Evolutionary conservation across 2,329 filamentous ascomycete species (phyloP), one percentile per base, ranked within the genome.

Genomic region (Samsoniella hepiali): DNA sequence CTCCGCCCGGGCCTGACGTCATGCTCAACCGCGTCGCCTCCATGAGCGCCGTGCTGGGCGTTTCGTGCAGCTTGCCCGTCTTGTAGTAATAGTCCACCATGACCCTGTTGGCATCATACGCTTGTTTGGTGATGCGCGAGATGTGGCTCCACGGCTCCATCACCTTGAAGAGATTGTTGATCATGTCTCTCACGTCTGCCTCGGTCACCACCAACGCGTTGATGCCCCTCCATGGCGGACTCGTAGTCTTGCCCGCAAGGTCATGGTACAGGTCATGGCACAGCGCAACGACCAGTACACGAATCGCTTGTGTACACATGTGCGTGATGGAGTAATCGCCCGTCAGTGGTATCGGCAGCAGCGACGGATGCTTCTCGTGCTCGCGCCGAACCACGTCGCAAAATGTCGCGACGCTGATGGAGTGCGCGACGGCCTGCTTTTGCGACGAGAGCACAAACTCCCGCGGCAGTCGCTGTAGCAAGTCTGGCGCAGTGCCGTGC

Each of bases 401-500:
- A 63, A 78, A 77, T 2, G 74, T 72, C 7, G 72, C 74, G 5
- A 75, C 66, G 38, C 71, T 74, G 64, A 78, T 70, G 36, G 76
- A 72, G 58, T 77, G 76, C 2, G 74, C 75, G 3, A 78, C 72
- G 1, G 75, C 76, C 58, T 79, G 76, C 55, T 74, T 77, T 59
- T 75, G 75, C 1, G 73, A 76, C 55, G 72, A 72, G 3, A 69
- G 63, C 3, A 77, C 66, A 58, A 78, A 78, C 36, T 76, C 74
- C 3, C 60, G 62, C 1, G 77, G 77, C 2, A 78, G 68, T 62
- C 72, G 72, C 34, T 69, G 70, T 5, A 75, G 67, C 8, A 78
- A 66, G 4, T 76, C 73, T 10, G 71, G 64, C 4, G 71, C 71
- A 0, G 72, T 72, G 31, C 75, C 75, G 15, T 71, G 67, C 1